Evolutionary conservation across 2,329 filamentous ascomycete species (phyloP), one percentile per base, ranked within the genome.

Genomic region (Ophiocordyceps camponoti-leonardi): DNA sequence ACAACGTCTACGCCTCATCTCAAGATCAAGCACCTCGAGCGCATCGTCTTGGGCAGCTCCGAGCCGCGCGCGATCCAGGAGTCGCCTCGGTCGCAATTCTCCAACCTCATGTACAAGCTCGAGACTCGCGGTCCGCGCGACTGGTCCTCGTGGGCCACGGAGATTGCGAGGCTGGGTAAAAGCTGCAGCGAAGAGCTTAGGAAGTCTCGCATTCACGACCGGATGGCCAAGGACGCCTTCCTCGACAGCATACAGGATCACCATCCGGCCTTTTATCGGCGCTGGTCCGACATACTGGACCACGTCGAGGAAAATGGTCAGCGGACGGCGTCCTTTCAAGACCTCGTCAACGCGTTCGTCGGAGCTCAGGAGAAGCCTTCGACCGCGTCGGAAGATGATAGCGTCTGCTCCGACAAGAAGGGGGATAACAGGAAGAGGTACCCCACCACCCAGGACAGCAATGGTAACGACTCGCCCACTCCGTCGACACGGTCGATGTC

Each of bases 1-100:
- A 39, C 33, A 2, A 46, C 50, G 12, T 30, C 22, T 8, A 47
- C 42, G 13, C 50, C 50, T 13, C 49, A 49, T 12, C 44, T 42
- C 16, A 46, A 50, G 42, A 37, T 52, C 20, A 20, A 12, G 16
- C 44, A 30, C 13, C 42, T 52, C 16, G 33, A 42, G 22, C 20
- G 35, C 12, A 44, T 43, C 7, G n/a, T 46, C 19, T 18, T 14
- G 20, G 43, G 22, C 16, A 12, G 11, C 30, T 18, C 43, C 13
- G 16, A 26, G 6, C 22, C 40, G 3, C 23, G 14, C 22, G 10
- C 33, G 20, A 19, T 19, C 31, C 30, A 39, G 16, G 16, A 28
- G 18, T 10, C 31, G 11, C 23, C 22, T 19, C 13, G 18, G 12
- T 41, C 44, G 23, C 44, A 22, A n/a, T 41, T 41, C 35, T 11